These are phyloP conservation scores for Volvariella surrecta DNA, from an alignment of 1,284 basidiomycete genomes.

Conservation along the genomic window DNA sequence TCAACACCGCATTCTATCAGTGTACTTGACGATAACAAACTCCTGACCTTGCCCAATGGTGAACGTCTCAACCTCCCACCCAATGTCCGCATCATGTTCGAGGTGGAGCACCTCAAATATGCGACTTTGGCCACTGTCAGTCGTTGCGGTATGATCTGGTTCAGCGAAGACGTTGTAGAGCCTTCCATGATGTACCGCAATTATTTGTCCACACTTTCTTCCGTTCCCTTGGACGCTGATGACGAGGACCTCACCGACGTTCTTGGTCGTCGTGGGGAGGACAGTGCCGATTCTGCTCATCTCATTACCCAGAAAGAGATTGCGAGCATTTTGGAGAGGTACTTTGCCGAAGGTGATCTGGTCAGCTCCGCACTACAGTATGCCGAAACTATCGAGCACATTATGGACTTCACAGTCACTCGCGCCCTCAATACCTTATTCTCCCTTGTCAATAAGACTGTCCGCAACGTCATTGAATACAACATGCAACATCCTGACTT, in stretches of 20 bases:
- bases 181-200: constrained; percentile 89
- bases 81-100: constrained; percentile 99
- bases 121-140: constrained; percentile 98
- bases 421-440: constrained; percentile 95
- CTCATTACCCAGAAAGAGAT: constrained; percentile 79
- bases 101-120: constrained; percentile 96
- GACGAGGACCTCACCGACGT: constrained; percentile 76
- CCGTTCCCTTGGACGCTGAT: constrained; percentile 80
- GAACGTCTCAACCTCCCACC: constrained; percentile 95
- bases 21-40: constrained; percentile 98
- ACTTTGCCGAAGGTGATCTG: constrained; percentile 79
- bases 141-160: constrained; percentile 99
- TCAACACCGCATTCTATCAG: constrained; percentile 30
- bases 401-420: constrained; percentile 96
- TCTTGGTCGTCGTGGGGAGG: constrained; percentile 53
- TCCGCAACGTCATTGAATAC: constrained; percentile 91
- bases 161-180: constrained; percentile 93
- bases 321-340: constrained; percentile 69
- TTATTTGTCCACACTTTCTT: constrained; percentile 76
- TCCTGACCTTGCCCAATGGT: constrained; percentile 95
- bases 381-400: constrained; percentile 84
- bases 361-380: constrained; percentile 75
- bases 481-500: constrained; percentile 95
- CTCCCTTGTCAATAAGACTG: constrained; percentile 95
- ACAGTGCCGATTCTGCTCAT: constrained; percentile 49